These are phyloP conservation scores for Boletus subcaerulescens DNA, from an alignment of 768 basidiomycete species.

Conservation along the genomic window DNA sequence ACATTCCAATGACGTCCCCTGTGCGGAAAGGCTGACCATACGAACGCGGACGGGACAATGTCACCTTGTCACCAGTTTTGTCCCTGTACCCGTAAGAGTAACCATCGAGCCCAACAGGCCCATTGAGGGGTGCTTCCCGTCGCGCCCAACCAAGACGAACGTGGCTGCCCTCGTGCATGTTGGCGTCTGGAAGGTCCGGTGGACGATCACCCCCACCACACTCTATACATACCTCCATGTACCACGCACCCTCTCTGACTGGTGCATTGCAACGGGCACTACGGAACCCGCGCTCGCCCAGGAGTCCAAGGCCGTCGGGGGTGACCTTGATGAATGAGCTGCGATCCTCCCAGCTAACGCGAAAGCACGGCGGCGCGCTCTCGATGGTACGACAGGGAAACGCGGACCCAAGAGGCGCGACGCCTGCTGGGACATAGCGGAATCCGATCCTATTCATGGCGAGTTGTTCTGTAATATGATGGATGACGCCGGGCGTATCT, in stretches of 20 bases:
- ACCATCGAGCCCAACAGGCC: constrained; percentile 88
- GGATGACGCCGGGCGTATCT: constrained; percentile 51
- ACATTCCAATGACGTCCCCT: constrained; percentile 91
- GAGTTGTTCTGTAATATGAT: constrained; percentile 65
- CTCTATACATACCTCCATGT: constrained; percentile 84
- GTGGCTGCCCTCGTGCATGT: constrained; percentile 66
- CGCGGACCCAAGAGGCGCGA: constrained; percentile 54
- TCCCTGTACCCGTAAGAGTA: constrained; percentile 93
- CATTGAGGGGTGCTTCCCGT: constrained; percentile 90
- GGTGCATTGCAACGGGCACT: constrained; percentile 89
- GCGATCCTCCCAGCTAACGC: constrained; percentile 91
- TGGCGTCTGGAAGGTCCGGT: constrained; percentile 39
- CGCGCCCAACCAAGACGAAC: constrained; percentile 91
- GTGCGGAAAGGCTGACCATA: constrained; percentile 74
- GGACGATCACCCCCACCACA: constrained; percentile 65
- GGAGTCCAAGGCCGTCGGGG: constrained; percentile 70
- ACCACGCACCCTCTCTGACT: constrained; percentile 88
- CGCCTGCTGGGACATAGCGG: constrained; percentile 78
- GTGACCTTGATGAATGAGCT: constrained; percentile 77
- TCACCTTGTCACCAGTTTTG: constrained; percentile 89
- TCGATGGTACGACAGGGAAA: constrained; percentile 79
- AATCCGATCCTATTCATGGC: constrained; percentile 76
- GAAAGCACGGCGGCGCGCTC: constrained; percentile 62
- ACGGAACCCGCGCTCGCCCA: constrained; percentile 86
- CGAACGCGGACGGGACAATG: constrained; percentile 72